Evolutionary conservation across 768 basidiomycete genomes (phyloP).

Genomic region (Termitomyces sp.): DNA sequence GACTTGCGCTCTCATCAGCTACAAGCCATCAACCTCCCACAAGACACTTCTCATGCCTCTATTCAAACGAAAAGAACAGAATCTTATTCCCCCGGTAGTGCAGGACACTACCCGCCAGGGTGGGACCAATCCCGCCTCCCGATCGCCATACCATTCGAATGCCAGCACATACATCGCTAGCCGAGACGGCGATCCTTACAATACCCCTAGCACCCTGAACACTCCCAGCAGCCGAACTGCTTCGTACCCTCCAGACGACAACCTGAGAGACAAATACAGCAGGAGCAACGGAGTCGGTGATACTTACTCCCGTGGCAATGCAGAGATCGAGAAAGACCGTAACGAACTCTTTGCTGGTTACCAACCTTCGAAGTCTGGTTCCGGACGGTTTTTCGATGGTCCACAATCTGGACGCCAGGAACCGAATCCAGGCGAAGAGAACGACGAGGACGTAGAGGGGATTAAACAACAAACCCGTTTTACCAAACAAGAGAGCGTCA

Average conservation of each 20-base stretch:
- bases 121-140: slow-evolving; percentile 27
- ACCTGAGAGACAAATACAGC: slow-evolving; percentile 40
- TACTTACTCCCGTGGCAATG: slow-evolving; percentile 58
- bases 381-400: slow-evolving; percentile 69
- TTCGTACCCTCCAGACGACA: slow-evolving; percentile 14
- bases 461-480: slow-evolving; percentile 91
- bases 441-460: slow-evolving; percentile 86
- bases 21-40: slow-evolving; percentile 13
- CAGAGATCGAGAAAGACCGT: slow-evolving; percentile 60
- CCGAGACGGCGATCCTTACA: slow-evolving; percentile 49
- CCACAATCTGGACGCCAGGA: slow-evolving; percentile 36
- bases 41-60: slow-evolving; percentile 45
- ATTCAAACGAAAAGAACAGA: slow-evolving; percentile 63
- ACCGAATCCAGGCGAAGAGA: slow-evolving; percentile 61
- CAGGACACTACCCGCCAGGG: slow-evolving; percentile 25
- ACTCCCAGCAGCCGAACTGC: slow-evolving; percentile 17
- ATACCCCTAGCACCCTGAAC: slow-evolving; percentile 47
- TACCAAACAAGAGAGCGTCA: slow-evolving; percentile 88
- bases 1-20: background rate
- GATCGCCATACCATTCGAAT: slow-evolving; percentile 41
- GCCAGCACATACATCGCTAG: slow-evolving; percentile 65
- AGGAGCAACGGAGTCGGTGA: slow-evolving; percentile 55
- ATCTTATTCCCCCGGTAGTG: slow-evolving; percentile 62
- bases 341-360: slow-evolving; percentile 74
- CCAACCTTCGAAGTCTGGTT: slow-evolving; percentile 51